Evolutionary conservation across 805 yeast genomes (phyloP), one percentile per base, ranked within the genome.

Genomic region (Wickerhamiella bombiphila): DNA sequence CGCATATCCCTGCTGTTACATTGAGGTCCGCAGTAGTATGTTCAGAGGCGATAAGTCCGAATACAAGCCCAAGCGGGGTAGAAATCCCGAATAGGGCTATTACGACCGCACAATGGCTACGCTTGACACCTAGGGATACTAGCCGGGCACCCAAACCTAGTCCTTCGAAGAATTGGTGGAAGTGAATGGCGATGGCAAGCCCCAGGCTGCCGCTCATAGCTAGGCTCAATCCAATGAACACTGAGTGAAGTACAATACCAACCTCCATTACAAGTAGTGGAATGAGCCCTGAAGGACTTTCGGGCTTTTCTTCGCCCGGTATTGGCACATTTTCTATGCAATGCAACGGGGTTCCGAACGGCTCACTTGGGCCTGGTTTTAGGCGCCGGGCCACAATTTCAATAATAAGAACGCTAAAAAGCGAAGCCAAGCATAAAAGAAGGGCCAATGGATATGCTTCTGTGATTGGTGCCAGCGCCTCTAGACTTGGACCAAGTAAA

Each of bases 231-330:
- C 94, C 94, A 40, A 82, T 69, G 50, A 82, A 80, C 2, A 82
- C 70, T 3, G 93, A 82, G 58, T 82, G 94, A 64, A 81, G 79
- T 22, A 82, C 58, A 32, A 82, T 67, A 51, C 94, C 94, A 46
- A 78, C 77, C 55, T 81, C 94, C 42, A 80, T 35, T 18, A 43
- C 29, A 5, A 38, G 11, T 13, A 43, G 39, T 3, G 33, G 18
- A 6, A 16, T 14, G 18, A 30, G 11, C 11, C 11, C 26, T 24
- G 26, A 9, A 13, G 13, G 13, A 9, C 13, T 24, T 13, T 24
- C 26, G 13, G 13, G 9, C 13, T 9, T 24, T 13, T 9, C 9
- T 9, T 24, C 11, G 11, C 26, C 26, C 9, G 26, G 26, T 24
- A 9, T 13, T 9, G 26, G 26, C 13, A 9, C 11, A 13, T 24